These are phyloP conservation scores for Pseudotsuga menziesii DNA, from an alignment of 75 land plant species.

Conservation along the genomic window DNA sequence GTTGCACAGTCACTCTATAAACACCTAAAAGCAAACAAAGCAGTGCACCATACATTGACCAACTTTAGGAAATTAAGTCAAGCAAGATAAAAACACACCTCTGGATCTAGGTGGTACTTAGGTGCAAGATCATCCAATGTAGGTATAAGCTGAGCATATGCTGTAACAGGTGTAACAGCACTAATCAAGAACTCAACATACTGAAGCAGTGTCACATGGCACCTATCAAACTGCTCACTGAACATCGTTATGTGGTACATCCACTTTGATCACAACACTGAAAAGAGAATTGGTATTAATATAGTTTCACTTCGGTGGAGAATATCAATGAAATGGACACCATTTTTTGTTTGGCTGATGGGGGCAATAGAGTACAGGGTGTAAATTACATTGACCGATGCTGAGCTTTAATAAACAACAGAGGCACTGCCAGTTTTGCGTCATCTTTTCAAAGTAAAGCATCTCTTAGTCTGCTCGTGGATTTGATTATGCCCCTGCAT, in stretches of 20 bases:
- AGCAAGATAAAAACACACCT: conserved; percentile 41
- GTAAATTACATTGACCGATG: conserved; percentile 75
- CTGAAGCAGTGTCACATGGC: conserved; percentile 94
- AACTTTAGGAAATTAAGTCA: background rate
- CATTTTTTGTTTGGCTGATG: background rate
- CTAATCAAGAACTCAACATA: conserved; percentile 92
- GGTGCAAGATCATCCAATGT: conserved; percentile 80
- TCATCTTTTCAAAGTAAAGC: conserved; percentile 92
- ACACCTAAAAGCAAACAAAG: background rate
- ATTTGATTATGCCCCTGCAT: conserved; percentile 83
- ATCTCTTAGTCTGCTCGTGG: conserved; percentile 88
- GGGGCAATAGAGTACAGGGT: background rate
- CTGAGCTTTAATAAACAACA: conserved; percentile 87
- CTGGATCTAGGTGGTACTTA: conserved; percentile 91
- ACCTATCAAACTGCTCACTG: conserved; percentile 95
- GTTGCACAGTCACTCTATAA: too few species aligned
- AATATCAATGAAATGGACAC: conserved; percentile 1
- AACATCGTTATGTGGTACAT: conserved; percentile 96
- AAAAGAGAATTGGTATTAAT: conserved; percentile 12
- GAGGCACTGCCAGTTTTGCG: conserved; percentile 91
- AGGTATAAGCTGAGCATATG: conserved; percentile 91
- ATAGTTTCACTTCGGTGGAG: background rate
- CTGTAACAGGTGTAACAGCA: conserved; percentile 64
- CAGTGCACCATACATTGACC: background rate
- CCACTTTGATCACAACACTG: conserved; percentile 87